Evolutionary conservation across 2,329 filamentous ascomycete species (phyloP).

Genomic region (Cytospora leucostoma): DNA sequence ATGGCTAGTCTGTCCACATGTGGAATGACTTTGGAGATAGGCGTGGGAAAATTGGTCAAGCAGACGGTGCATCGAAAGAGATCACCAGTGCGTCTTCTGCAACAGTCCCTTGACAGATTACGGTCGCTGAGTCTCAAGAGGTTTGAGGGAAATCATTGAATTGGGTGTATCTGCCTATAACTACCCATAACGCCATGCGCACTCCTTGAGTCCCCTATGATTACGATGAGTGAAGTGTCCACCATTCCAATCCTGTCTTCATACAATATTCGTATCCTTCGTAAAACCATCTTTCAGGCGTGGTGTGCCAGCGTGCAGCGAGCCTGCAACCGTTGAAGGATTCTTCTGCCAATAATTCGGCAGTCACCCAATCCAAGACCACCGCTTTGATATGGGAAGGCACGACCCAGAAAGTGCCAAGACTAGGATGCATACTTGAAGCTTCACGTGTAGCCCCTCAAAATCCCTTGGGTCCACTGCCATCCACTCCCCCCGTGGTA

Average conservation of each 20-base stretch:
- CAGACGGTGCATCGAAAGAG: not conserved
- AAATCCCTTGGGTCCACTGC: slow-evolving; percentile 38
- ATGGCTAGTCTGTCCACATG: not conserved
- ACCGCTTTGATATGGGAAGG: not conserved
- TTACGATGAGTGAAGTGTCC: slow-evolving; percentile 11
- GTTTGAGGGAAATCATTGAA: slow-evolving; percentile 7
- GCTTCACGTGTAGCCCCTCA: not conserved
- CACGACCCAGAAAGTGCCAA: not conserved
- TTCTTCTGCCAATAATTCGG: not conserved
- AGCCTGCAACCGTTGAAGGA: no score
- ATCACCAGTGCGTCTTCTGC: not conserved
- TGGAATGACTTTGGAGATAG: not conserved
- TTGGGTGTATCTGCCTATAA: slow-evolving; percentile 17
- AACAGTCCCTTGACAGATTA: not conserved
- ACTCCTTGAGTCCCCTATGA: not conserved
- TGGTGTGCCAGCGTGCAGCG: not conserved
- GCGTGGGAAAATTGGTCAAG: not conserved
- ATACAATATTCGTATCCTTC: slow-evolving; percentile 13
- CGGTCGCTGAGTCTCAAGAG: not conserved
- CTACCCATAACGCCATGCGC: slow-evolving; percentile 2
- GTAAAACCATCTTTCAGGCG: not conserved
- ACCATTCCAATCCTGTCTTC: not conserved
- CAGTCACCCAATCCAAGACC: no score
- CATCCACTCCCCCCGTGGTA: slow-evolving; percentile 48
- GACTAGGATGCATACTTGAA: not conserved